Evolutionary conservation across 345 rosid genomes (phyloP), one percentile per base, ranked within the genome.

Genomic region (Hypericum androsaemum): DNA sequence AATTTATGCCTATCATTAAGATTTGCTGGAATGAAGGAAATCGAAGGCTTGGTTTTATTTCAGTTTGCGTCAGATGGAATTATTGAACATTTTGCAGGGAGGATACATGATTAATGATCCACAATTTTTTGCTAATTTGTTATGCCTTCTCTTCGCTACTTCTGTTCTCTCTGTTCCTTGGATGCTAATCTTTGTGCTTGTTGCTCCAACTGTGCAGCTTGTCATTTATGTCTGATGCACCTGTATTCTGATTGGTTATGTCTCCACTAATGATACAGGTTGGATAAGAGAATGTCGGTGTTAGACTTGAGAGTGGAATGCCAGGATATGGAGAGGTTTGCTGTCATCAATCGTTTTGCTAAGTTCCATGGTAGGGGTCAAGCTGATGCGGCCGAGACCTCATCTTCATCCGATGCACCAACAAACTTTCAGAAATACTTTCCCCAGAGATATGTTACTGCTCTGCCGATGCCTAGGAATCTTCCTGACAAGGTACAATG

Each of bases 401-500:
- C 81, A 41, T 74, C 72, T 0, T 68, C 85, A 44, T 49, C 69
- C 37, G 76, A 4, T 22, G 32, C 32, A 22, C 32, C 32, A 22
- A 22, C 64, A 51, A 65, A 44, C 74, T 12, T 80, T 39, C 77
- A 55, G 64, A 81, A 64, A 74, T 67, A 71, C 61, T 68, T 54
- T 53, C 83, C 80, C 58, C 95, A 85, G 65, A 78, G 94, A 81
- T 92, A 92, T 73, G 95, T 85, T 62, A 72, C 80, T 57, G 84
- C 94, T 41, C 66, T 81, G 56, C 83, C 96, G 13, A 78, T 85
- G 78, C 95, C 98, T 47, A 76, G 61, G 71, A 77, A 81, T 71
- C 77, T 88, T 63, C 98, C 98, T 41, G 98, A 85, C 57, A 74
- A 74, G 77, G 80, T 83, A 78, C 97, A 78, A 52, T 85, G 98